Evolutionary conservation across 108 stramenopile species (phyloP).

Genomic region (Asterionellopsis glacialis): DNA sequence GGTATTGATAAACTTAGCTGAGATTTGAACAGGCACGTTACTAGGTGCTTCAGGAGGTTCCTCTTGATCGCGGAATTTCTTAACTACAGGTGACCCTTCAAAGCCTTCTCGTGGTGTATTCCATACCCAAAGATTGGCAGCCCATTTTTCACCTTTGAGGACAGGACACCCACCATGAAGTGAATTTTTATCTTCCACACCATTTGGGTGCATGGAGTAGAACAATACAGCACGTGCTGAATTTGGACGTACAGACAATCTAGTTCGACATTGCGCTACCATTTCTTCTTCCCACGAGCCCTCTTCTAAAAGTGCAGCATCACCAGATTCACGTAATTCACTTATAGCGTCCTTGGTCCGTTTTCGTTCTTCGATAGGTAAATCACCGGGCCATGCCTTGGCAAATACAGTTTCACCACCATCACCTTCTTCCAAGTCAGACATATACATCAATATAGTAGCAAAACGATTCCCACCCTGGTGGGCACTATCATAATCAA

Average conservation of each 20-base stretch:
- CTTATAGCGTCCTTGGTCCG: conserved; percentile 10
- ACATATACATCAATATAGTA: conserved; percentile 94
- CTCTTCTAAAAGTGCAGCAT: conserved; percentile 31
- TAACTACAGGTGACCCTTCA: conserved; percentile 20
- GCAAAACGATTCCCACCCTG: conserved; percentile 90
- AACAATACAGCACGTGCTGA: conserved; percentile 79
- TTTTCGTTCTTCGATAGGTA: conserved; percentile 32
- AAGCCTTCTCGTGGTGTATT: conserved; percentile 32
- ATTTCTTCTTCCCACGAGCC: conserved; percentile 83
- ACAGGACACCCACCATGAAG: conserved; percentile 91
- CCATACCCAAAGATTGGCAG: conserved; percentile 77
- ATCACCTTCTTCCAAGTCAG: conserved; percentile 72
- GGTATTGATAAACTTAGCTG: conserved; percentile 56
- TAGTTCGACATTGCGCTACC: conserved; percentile 68
- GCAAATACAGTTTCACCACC: conserved; percentile 96
- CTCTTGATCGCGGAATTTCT: background rate
- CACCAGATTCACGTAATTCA: conserved; percentile 41
- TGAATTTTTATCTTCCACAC: conserved; percentile 47
- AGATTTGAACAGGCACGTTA: conserved; percentile 16
- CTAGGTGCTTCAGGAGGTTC: background rate
- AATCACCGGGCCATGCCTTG: conserved; percentile 47
- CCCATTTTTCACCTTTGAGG: conserved; percentile 59
- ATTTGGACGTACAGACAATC: conserved; percentile 66
- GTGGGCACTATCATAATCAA: conserved; percentile 72
- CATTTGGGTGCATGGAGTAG: conserved; percentile 83